Base-by-base conservation (phyloP, 2,329 filamentous ascomycete species). In the Ophiostoma australiae region DNA sequence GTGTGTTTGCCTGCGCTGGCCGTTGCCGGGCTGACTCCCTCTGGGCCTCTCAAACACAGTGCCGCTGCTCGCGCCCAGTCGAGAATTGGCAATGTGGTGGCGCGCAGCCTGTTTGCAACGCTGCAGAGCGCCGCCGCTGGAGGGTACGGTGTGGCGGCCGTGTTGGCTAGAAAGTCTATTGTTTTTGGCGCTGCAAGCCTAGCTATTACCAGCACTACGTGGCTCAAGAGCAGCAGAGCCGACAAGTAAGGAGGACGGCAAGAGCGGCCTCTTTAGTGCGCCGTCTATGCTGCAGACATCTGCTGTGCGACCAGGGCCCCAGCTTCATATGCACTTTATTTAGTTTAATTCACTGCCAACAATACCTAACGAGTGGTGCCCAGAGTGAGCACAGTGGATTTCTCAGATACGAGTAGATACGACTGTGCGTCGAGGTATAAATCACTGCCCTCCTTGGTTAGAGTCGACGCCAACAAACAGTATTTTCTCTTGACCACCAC, bases 81-180 rank as follows among this genome's bases (percentile, higher is more conserved):
- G 8, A 33, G 55, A 0, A 76, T 79, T 0, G 79, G 78, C 1
- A 79, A 73, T 31, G 76, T 79, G 7, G 73, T 17, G 0, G 74
- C 75, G 0, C 67, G 71, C 0, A 73, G 76, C 4, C 0, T 74
- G 0, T 80, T 80, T 39, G 77, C 79, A 1, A 75, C 69, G 2
- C 73, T 80, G 0, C 77, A 79, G 73, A 80, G 78, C 31, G 55
- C 55, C 13, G n/a, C 20, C n/a, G 23, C 55, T 10, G n/a, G 6
- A 13, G 55, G 55, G 2, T 61, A 61, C 55, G 55, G 55, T 11
- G 23, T 15, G 27, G 55, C 55, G n/a, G 55, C 55, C 10, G 27
- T 17, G 1, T 27, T 3, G 4, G 8, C 27, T 4, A 15, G 58
- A 3, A n/a, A 6, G 3, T 33, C 20, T 31, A n/a, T 27, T 5